Evolutionary conservation across 768 basidiomycete genomes (phyloP).

Genomic region (Lentinula detonsa): DNA sequence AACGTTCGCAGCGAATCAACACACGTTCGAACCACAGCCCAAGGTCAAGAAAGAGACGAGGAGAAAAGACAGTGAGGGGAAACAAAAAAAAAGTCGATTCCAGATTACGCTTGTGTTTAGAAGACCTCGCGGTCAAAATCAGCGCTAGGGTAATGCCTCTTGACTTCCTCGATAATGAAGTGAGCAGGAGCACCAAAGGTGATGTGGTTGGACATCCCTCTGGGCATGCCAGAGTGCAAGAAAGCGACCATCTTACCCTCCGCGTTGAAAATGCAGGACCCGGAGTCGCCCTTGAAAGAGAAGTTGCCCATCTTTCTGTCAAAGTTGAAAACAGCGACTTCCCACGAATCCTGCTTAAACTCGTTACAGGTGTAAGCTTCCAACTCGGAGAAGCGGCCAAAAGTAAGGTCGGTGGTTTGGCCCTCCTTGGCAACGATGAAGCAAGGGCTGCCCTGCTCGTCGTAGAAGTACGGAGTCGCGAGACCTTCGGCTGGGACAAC

Average conservation of each 20-base stretch:
- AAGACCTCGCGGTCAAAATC: background rate
- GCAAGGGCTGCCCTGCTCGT: constrained; percentile 22
- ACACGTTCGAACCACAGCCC: too few species aligned
- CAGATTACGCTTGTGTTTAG: background rate
- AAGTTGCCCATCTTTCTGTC: constrained; percentile 23
- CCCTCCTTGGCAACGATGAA: constrained; percentile 31
- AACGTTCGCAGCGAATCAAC: too few species aligned
- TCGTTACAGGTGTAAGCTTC: constrained; percentile 23
- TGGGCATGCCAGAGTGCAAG: constrained; percentile 17
- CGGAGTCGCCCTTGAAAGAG: constrained; percentile 32
- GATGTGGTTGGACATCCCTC: constrained; percentile 14
- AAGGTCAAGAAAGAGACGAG: too few species aligned
- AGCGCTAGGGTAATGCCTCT: background rate
- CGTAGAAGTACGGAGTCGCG: constrained; percentile 19
- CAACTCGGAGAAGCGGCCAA: constrained; percentile 28
- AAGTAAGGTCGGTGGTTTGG: constrained; percentile 26
- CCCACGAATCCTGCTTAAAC: constrained; percentile 9
- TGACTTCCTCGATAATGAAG: constrained; percentile 20
- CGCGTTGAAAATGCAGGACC: constrained; percentile 30
- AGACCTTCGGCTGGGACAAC: background rate
- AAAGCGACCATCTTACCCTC: constrained; percentile 12
- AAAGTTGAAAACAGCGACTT: constrained; percentile 23
- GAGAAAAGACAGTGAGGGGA: too few species aligned
- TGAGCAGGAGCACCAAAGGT: constrained; percentile 18
- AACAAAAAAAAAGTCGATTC: too few species aligned